A percentile compares a stretch with the other conserved stretches of the same genome.
Conservation (phyloP, 2,329 filamentous ascomycete species). For the Didymellaceae sp. region DNA sequence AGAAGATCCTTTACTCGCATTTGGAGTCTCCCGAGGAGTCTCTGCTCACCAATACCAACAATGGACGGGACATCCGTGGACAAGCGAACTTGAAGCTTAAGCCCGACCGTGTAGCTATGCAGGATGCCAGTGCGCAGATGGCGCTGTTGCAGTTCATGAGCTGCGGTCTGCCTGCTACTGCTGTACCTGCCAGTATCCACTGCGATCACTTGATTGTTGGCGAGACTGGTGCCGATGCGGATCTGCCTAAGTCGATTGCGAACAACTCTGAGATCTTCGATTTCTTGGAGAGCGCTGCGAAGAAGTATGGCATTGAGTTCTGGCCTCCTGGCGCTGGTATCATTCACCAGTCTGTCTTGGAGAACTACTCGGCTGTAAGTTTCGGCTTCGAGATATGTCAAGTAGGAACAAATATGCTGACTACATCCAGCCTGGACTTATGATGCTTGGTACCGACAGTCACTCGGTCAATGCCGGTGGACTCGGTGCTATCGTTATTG, state of each 20-base stretch:
- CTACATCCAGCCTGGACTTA: conserved; percentile 71
- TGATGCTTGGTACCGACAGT: conserved; percentile 98
- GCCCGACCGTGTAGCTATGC: conserved; percentile 97
- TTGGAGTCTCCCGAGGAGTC: conserved; percentile 89
- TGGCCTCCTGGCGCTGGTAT: conserved; percentile 51
- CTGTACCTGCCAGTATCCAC: conserved; percentile 95
- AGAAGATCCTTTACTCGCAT: conserved; percentile 98
- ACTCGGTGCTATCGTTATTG: conserved; percentile 90
- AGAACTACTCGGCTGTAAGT: conserved; percentile 86
- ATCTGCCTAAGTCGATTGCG: conserved; percentile 83
- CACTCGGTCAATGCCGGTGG: conserved; percentile 98
- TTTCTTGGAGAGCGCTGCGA: conserved; percentile 84
- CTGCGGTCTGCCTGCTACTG: conserved; percentile 85
- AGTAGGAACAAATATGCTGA: not conserved
- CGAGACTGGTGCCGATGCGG: conserved; percentile 84
- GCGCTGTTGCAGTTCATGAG: conserved; percentile 98
- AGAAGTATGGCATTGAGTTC: conserved; percentile 57
- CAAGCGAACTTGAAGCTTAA: conserved; percentile 95
- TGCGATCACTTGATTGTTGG: conserved; percentile 99
- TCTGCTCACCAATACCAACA: conserved; percentile 79
- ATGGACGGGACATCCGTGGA: conserved; percentile 83
- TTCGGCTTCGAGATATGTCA: not conserved
- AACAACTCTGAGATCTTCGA: conserved; percentile 98
- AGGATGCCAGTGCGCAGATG: conserved; percentile 99
- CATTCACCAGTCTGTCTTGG: conserved; percentile 93